These are phyloP conservation scores for Flaveria brownii DNA, from an alignment of 129 eudicot genomes.

Conservation along the genomic window DNA sequence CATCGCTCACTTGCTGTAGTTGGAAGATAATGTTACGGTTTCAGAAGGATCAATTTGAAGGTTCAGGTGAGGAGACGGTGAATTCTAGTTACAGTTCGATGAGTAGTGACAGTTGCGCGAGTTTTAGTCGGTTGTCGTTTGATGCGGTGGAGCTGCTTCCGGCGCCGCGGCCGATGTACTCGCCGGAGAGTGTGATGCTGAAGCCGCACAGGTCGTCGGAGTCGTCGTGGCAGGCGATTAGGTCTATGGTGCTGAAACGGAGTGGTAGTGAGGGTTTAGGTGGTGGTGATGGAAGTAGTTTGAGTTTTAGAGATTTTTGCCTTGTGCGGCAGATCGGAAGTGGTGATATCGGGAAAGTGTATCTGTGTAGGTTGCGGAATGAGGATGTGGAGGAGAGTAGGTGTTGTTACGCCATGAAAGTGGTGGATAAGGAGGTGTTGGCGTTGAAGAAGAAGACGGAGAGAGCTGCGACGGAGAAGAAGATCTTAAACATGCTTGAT, in stretches of 20 bases:
- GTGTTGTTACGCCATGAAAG: conserved; percentile 80
- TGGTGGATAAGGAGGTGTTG: conserved; percentile 68
- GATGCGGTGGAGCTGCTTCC: conserved; percentile 45
- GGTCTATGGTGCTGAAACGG: conserved; percentile 33
- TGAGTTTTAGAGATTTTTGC: conserved; percentile 67
- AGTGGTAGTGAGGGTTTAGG: conserved; percentile 27
- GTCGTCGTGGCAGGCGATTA: conserved; percentile 64
- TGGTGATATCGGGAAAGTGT: conserved; percentile 88
- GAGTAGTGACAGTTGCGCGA: conserved; percentile 67
- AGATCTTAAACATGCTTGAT: conserved; percentile 74
- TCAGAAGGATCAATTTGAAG: conserved; percentile 32
- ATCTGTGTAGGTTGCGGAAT: conserved; percentile 60
- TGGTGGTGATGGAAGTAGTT: conserved; percentile 34
- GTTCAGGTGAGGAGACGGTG: conserved; percentile 26
- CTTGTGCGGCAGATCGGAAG: conserved; percentile 82
- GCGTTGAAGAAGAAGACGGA: conserved; percentile 67
- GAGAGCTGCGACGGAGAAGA: conserved; percentile 82
- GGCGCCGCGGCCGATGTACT: conserved; percentile 25
- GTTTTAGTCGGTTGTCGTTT: conserved; percentile 78
- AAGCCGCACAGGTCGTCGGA: conserved; percentile 86
- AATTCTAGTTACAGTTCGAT: conserved; percentile 55
- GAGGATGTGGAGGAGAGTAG: conserved; percentile 32
- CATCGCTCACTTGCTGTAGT: neutral
- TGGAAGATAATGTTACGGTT: conserved; percentile 38
- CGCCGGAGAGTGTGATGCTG: conserved; percentile 47